These are phyloP conservation scores for Fraxinus quadrangulata DNA, from an alignment of 257 asterid species.

Conservation along the genomic window DNA sequence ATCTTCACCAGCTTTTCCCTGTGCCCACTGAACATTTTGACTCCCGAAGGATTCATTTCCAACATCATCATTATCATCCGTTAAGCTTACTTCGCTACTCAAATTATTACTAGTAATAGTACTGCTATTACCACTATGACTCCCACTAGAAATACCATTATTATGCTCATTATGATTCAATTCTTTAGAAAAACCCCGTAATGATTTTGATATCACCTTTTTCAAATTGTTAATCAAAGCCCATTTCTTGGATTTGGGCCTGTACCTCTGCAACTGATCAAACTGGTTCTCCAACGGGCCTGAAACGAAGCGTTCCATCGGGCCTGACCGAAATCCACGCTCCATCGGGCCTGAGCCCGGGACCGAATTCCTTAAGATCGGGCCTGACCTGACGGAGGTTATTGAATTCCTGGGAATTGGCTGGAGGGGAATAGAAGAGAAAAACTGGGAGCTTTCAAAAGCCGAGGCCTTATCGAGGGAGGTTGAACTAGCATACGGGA, in stretches of 20 bases:
- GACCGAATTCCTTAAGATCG: slow-evolving; percentile 51
- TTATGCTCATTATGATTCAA: slow-evolving; percentile 30
- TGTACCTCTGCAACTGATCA: slow-evolving; percentile 74
- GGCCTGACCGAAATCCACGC: slow-evolving; percentile 88
- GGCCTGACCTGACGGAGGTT: slow-evolving; percentile 59
- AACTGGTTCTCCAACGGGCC: slow-evolving; percentile 86
- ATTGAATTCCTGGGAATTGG: slow-evolving; percentile 54
- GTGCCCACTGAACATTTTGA: slow-evolving; percentile 95
- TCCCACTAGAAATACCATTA: slow-evolving; percentile 36
- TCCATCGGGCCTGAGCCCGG: slow-evolving; percentile 69
- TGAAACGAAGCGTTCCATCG: slow-evolving; percentile 87
- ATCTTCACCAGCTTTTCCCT: slow-evolving; percentile 97
- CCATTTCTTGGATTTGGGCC: slow-evolving; percentile 68
- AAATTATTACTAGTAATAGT: slow-evolving; percentile 48
- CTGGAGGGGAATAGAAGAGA: slow-evolving; percentile 88
- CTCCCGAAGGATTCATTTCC: slow-evolving; percentile 67
- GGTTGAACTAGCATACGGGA: slow-evolving; percentile 42
- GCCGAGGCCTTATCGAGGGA: slow-evolving; percentile 75
- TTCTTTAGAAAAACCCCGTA: slow-evolving; percentile 56
- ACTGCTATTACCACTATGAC: slow-evolving; percentile 49
- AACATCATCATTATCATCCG: slow-evolving; percentile 67
- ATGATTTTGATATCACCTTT: slow-evolving; percentile 53
- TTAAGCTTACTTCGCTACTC: slow-evolving; percentile 69
- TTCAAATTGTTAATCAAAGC: slow-evolving; percentile 49
- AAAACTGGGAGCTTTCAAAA: slow-evolving; percentile 83